Conservation (phyloP, 2,329 filamentous ascomycete species). For the Tolypocladium amazonense region DNA sequence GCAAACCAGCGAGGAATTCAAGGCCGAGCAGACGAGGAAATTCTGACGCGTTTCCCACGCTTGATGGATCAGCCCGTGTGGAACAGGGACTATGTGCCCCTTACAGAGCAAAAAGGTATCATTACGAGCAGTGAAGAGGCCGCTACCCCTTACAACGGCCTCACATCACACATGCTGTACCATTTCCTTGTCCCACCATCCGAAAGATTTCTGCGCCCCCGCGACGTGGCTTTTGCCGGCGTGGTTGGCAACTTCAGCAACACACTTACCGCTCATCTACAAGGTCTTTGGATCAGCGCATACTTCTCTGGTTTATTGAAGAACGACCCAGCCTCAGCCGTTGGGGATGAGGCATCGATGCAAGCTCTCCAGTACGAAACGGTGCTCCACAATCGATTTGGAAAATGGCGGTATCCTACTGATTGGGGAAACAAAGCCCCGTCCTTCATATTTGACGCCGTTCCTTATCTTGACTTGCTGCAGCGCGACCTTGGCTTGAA, state of each 20-base stretch:
- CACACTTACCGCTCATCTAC: constrained; percentile 29
- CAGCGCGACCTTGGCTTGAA: constrained; percentile 54
- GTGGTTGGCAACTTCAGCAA: constrained; percentile 31
- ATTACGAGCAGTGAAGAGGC: constrained; percentile 18
- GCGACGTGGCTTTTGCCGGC: constrained; percentile 35
- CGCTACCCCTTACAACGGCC: constrained; percentile 12
- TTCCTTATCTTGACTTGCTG: constrained; percentile 64
- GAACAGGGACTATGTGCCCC: constrained; percentile 32
- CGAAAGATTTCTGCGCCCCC: constrained; percentile 19
- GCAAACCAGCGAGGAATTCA: constrained; percentile 25
- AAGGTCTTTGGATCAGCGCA: constrained; percentile 54
- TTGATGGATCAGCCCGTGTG: constrained; percentile 39
- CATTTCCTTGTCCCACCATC: constrained; percentile 35
- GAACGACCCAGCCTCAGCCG: constrained; percentile 9
- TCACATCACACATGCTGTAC: constrained; percentile 28
- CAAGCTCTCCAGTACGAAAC: constrained; percentile 39
- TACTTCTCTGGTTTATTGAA: constrained; percentile 37
- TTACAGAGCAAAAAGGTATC: constrained; percentile 26
- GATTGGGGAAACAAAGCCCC: constrained; percentile 53
- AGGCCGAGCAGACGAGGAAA: constrained; percentile 37
- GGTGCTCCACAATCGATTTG: constrained; percentile 56
- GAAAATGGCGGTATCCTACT: constrained; percentile 56
- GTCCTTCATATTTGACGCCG: constrained; percentile 65
- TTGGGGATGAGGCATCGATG: constrained; percentile 20
- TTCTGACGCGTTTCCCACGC: constrained; percentile 40